A percentile compares a stretch with the other conserved stretches of the same genome.
Evolutionary conservation across 495 filamentous ascomycete species (phyloP).

Genomic region (Rhypophila decipiens): DNA sequence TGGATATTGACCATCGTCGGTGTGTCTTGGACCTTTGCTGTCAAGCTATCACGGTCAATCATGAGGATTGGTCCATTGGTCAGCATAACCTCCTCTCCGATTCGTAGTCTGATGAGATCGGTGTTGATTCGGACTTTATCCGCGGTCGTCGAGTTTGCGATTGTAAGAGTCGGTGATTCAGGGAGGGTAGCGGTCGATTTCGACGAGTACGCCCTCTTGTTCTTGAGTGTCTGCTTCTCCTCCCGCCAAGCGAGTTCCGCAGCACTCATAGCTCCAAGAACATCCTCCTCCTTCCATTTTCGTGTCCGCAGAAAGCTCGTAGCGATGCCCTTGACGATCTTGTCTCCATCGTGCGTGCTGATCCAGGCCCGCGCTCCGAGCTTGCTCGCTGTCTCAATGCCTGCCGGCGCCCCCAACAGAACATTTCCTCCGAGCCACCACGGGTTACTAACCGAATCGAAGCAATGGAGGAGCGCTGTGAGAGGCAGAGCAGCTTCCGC

Average conservation of each 20-base stretch:
- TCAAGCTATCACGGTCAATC: no score
- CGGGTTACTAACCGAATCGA: constrained; percentile 52
- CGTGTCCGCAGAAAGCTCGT: constrained; percentile 42
- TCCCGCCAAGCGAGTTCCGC: neutral
- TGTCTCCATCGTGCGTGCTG: constrained; percentile 60
- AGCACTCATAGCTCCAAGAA: constrained; percentile 16
- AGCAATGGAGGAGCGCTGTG: constrained; percentile 57
- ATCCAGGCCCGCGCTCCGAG: constrained; percentile 55
- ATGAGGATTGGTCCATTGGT: constrained; percentile 8
- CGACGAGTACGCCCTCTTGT: neutral
- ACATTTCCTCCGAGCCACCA: constrained; percentile 63
- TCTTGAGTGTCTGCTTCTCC: no score
- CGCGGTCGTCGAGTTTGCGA: neutral
- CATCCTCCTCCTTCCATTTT: constrained; percentile 39
- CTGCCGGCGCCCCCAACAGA: constrained; percentile 49
- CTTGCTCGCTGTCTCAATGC: constrained; percentile 49
- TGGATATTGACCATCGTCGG: neutral
- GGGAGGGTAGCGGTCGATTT: neutral
- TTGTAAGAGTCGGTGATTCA: neutral
- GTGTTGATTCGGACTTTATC: constrained; percentile 8
- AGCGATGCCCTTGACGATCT: constrained; percentile 48
- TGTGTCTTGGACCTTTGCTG: neutral
- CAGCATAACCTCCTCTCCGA: constrained; percentile 28
- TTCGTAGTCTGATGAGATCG: constrained; percentile 21
- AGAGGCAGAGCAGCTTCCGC: constrained; percentile 54